phyloP scores from a whole-genome alignment of 768 basidiomycete genomes.

The Boletus barrowsii region DNA sequence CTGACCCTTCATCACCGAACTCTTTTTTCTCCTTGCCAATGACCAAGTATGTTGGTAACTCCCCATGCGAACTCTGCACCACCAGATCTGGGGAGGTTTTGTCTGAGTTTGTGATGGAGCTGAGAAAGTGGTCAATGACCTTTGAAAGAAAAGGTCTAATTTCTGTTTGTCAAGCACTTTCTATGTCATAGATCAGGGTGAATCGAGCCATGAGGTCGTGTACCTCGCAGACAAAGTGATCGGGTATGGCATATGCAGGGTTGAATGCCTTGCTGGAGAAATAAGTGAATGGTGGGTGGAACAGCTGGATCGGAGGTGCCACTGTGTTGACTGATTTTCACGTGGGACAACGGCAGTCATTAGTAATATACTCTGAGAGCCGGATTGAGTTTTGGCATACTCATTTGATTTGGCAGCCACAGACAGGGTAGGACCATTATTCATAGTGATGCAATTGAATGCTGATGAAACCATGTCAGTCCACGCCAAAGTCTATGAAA shows the following conservation, averaged over 20 bases:
- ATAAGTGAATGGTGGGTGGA: constrained; percentile 26
- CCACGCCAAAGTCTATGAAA: too few species aligned
- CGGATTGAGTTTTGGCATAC: constrained; percentile 2
- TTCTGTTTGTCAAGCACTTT: neutral
- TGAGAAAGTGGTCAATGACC: neutral
- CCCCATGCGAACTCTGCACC: neutral
- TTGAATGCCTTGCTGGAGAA: constrained; percentile 24
- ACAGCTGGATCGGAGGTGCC: constrained; percentile 8
- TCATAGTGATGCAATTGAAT: neutral
- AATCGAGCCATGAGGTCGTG: constrained; percentile 12
- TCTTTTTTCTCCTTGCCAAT: constrained; percentile 22
- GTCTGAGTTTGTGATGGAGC: neutral
- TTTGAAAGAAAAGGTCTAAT: neutral
- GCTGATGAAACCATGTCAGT: neutral
- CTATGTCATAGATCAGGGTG: constrained; percentile 9
- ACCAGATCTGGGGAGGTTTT: constrained; percentile 2
- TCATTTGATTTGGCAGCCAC: constrained; percentile 5
- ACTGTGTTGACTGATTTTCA: neutral
- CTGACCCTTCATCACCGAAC: constrained; percentile 21
- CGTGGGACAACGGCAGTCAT: constrained; percentile 11
- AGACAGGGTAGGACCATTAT: constrained; percentile 4
- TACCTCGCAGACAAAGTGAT: constrained; percentile 2
- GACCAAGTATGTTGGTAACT: neutral
- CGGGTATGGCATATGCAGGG: constrained; percentile 1
- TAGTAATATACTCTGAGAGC: neutral